These are phyloP conservation scores for Penicillium flavigenum DNA, from an alignment of 495 filamentous ascomycete genomes.

Conservation along the genomic window DNA sequence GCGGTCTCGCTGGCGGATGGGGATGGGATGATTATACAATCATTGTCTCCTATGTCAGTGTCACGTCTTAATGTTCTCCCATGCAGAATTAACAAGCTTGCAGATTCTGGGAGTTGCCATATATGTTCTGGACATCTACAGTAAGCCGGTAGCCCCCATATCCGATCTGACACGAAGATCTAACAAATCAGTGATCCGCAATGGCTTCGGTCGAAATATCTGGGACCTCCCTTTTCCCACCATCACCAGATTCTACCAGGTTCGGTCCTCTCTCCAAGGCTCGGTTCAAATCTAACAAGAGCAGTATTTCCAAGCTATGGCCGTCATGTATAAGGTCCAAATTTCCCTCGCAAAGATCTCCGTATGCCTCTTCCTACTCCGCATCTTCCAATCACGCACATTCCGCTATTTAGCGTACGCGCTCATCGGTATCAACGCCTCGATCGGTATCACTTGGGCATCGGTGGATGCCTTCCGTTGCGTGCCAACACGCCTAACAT, in stretches of 20 bases:
- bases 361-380: conserved; percentile 48
- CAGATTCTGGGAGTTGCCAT: conserved; percentile 24
- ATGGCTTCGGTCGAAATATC: conserved; percentile 32
- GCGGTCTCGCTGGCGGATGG: conserved; percentile 34
- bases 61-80: not conserved
- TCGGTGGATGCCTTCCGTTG: conserved; percentile 36
- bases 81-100: conserved; percentile 1
- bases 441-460: conserved; percentile 34
- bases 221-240: conserved; percentile 30
- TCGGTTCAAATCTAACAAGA: not conserved
- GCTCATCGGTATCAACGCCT: conserved; percentile 34
- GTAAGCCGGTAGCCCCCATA: conserved; percentile 10
- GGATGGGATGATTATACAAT: conserved; percentile 35
- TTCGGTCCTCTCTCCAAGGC: conserved; percentile 4
- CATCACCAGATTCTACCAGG: conserved; percentile 30
- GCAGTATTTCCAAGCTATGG: conserved; percentile 31
- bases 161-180: not conserved
- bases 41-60: conserved; percentile 28
- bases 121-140: conserved; percentile 19
- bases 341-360: conserved; percentile 51
- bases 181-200: conserved; percentile 26
- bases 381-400: conserved; percentile 36
- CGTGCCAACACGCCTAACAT: conserved; percentile 34
- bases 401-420: conserved; percentile 35
- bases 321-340: conserved; percentile 32